Evolutionary conservation across 495 filamentous ascomycete genomes (phyloP).

Genomic region (Penicillium antarcticum): DNA sequence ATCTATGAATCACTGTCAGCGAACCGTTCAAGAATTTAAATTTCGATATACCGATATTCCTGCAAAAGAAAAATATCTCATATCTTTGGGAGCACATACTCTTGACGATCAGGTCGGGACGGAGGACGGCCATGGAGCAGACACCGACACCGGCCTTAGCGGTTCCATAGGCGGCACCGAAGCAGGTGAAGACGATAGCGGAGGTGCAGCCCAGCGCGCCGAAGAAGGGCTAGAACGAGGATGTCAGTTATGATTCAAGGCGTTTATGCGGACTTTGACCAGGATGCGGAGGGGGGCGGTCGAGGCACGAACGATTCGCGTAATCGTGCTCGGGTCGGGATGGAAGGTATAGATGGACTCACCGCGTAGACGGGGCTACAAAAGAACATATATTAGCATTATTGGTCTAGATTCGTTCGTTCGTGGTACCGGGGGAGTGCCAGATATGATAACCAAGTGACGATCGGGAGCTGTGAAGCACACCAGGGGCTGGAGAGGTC

Average conservation of each 20-base stretch:
- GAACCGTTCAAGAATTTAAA: neutral
- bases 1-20: slow-evolving; percentile 54
- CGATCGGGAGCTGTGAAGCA: slow-evolving; percentile 22
- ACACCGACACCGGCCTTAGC: slow-evolving; percentile 99
- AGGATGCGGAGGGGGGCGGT: slow-evolving; percentile 12
- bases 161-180: slow-evolving; percentile 97
- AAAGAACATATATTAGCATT: slow-evolving; percentile 37
- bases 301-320: slow-evolving; percentile 13
- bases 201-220: slow-evolving; percentile 98
- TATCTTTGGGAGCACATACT: slow-evolving; percentile 59
- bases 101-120: slow-evolving; percentile 98
- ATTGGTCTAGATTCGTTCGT: slow-evolving; percentile 12
- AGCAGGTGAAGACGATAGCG: slow-evolving; percentile 98
- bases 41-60: neutral
- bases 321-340: slow-evolving; percentile 2
- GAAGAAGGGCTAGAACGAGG: slow-evolving; percentile 80
- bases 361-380: slow-evolving; percentile 97
- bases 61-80: neutral
- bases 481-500: slow-evolving; percentile 32
- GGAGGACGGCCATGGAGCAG: slow-evolving; percentile 93
- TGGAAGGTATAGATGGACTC: slow-evolving; percentile 49
- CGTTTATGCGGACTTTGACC: neutral
- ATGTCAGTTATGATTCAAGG: slow-evolving; percentile 23
- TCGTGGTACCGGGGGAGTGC: neutral
- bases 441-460: slow-evolving; percentile 19